Evolutionary conservation across 805 yeast genomes (phyloP).

Genomic region (Lipomyces yamadae): DNA sequence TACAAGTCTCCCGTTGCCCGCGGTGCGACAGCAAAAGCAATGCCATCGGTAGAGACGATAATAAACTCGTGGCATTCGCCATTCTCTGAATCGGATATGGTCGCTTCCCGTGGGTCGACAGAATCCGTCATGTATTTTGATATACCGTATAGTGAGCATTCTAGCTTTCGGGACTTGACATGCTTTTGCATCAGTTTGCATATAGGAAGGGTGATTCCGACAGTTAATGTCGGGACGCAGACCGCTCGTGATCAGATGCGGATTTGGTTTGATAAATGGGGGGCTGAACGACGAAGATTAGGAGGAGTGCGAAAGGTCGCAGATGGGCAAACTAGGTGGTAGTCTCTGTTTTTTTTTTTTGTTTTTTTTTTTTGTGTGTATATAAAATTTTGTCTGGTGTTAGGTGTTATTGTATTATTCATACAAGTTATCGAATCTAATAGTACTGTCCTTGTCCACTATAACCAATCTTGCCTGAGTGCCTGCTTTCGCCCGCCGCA

Average conservation of each 20-base stretch:
- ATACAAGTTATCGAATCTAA: slow-evolving; percentile 4
- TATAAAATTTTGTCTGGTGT: neutral
- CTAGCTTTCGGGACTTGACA: slow-evolving; percentile 80
- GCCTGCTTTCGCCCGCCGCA: slow-evolving; percentile 1
- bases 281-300: slow-evolving; percentile 16
- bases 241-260: slow-evolving; percentile 35
- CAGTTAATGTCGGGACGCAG: slow-evolving; percentile 56
- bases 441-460: slow-evolving; percentile 35
- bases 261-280: slow-evolving; percentile 37
- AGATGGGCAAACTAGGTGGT: slow-evolving; percentile 22
- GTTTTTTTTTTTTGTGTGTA: neutral
- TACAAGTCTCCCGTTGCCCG: slow-evolving; percentile 47
- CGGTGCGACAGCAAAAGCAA: slow-evolving; percentile 22
- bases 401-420: neutral
- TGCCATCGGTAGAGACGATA: slow-evolving; percentile 19
- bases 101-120: slow-evolving; percentile 39
- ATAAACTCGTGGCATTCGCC: slow-evolving; percentile 14
- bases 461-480: slow-evolving; percentile 8
- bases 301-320: slow-evolving; percentile 14
- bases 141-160: slow-evolving; percentile 93
- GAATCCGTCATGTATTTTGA: slow-evolving; percentile 29
- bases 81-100: slow-evolving; percentile 24
- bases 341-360: neutral
- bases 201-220: slow-evolving; percentile 68
- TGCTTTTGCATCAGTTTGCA: slow-evolving; percentile 62